Evolutionary conservation across 306 rosid genomes (phyloP).

Genomic region (Sechiopsis laciniata): DNA sequence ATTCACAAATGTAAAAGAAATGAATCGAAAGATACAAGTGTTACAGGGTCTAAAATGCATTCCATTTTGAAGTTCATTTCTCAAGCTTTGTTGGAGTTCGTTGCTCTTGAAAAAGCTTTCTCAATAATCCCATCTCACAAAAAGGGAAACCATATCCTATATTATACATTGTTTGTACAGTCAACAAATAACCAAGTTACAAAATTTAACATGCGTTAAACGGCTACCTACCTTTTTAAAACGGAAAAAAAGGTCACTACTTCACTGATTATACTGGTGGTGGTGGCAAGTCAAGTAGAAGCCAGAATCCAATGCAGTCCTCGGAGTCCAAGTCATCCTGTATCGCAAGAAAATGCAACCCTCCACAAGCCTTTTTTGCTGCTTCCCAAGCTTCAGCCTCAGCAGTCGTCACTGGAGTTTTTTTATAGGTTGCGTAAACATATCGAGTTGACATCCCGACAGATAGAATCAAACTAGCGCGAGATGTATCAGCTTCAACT

Average conservation of each 20-base stretch:
- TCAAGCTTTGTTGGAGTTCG: constrained; percentile 1
- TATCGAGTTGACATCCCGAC: constrained; percentile 77
- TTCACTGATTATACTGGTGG: constrained; percentile 61
- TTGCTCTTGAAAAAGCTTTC: not conserved
- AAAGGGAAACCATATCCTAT: not conserved
- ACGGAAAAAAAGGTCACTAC: not conserved
- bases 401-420: constrained; percentile 46
- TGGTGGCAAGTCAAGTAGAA: constrained; percentile 87
- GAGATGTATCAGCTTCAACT: constrained; percentile 55
- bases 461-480: constrained; percentile 55
- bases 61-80: constrained; percentile 1
- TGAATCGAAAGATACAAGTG: not conserved
- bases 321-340: constrained; percentile 78
- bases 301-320: constrained; percentile 86
- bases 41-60: constrained; percentile 1
- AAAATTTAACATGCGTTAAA: not conserved
- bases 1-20: too few species aligned
- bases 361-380: constrained; percentile 82
- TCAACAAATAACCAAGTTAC: constrained; percentile 9
- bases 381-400: constrained; percentile 99
- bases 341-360: constrained; percentile 95
- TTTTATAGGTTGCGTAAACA: constrained; percentile 72
- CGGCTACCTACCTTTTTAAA: not conserved
- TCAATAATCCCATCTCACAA: not conserved
- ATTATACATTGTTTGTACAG: constrained; percentile 15